These are phyloP conservation scores for Cladorrhinum sp. DNA, from an alignment of 2,329 filamentous ascomycete species.

Conservation along the genomic window DNA sequence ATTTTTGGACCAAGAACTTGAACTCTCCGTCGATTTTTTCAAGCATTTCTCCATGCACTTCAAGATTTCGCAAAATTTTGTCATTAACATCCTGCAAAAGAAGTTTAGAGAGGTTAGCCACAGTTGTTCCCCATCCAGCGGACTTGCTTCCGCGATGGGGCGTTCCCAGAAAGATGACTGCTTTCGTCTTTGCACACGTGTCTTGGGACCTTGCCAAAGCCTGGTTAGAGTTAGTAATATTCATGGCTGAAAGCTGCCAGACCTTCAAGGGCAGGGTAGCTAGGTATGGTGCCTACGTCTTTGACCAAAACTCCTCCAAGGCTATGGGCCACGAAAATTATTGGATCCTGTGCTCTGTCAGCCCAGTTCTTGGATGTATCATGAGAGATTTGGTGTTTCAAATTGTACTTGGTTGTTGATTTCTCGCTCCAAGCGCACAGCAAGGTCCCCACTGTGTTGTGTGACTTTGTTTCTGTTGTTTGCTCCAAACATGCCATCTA, in stretches of 20 bases:
- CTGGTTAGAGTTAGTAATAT: not conserved
- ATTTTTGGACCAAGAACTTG: constrained; percentile 25
- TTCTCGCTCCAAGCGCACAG: constrained; percentile 32
- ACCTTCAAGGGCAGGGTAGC: not conserved
- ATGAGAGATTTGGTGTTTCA: not conserved
- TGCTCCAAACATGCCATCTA: constrained; percentile 35
- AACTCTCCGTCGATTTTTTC: constrained; percentile 39
- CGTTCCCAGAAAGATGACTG: constrained; percentile 40
- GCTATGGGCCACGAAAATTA: constrained; percentile 6
- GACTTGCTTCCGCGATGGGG: constrained; percentile 37
- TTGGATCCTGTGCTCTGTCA: constrained; percentile 21
- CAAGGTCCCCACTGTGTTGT: constrained; percentile 35
- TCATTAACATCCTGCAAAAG: constrained; percentile 37
- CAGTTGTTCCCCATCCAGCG: constrained; percentile 35
- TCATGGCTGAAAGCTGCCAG: not conserved
- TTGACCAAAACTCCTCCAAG: constrained; percentile 2
- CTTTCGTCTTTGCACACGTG: constrained; percentile 29
- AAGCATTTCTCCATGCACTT: constrained; percentile 36
- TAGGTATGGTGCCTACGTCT: constrained; percentile 5
- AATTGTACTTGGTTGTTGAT: constrained; percentile 27
- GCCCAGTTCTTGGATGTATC: not conserved
- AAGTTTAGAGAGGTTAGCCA: constrained; percentile 33
- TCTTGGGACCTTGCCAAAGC: not conserved
- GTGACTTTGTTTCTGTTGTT: constrained; percentile 39
- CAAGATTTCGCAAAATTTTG: constrained; percentile 31